Percentiles rank a stretch among this genome's conserved stretches.
These are phyloP conservation scores for Pholiota adiposa DNA, from an alignment of 1,284 basidiomycete genomes.

Conservation along the genomic window DNA sequence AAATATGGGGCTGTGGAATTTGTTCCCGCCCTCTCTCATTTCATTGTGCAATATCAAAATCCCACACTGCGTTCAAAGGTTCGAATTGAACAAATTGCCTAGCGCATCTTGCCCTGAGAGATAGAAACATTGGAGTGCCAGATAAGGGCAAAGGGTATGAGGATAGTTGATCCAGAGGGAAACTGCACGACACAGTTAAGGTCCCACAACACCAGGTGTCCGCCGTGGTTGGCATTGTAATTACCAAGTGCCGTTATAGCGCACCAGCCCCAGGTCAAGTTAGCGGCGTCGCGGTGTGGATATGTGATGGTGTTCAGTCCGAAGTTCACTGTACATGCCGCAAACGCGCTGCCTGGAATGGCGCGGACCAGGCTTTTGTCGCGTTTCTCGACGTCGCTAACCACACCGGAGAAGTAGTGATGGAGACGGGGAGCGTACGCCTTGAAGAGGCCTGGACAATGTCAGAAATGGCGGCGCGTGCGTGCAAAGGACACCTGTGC, in stretches of 20 bases:
- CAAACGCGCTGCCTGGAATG: not conserved
- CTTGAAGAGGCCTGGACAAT: not conserved
- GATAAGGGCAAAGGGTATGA: not conserved
- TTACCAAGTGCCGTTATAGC: not conserved
- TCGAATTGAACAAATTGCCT: too few relatives aligned
- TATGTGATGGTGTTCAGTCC: not conserved
- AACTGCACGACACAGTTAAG: not conserved
- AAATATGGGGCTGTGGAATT: too few relatives aligned
- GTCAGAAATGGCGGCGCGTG: not conserved
- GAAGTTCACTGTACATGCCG: not conserved
- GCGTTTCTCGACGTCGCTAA: not conserved
- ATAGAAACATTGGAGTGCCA: not conserved
- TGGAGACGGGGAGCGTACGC: not conserved
- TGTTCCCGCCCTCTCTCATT: too few relatives aligned
- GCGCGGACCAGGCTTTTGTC: too few relatives aligned
- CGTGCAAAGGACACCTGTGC: not conserved
- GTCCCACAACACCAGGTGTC: not conserved
- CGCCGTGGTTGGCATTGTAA: not conserved
- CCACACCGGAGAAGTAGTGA: not conserved
- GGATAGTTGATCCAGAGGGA: not conserved
- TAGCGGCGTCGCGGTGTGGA: not conserved
- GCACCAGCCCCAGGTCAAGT: not conserved
- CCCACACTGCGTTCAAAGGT: too few relatives aligned
- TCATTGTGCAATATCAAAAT: too few relatives aligned
- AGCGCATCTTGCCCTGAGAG: not conserved